Percentiles rank a stretch among this genome's conserved stretches.
Conservation (phyloP, 2,329 filamentous ascomycete species). For the Xylogone sp. region DNA sequence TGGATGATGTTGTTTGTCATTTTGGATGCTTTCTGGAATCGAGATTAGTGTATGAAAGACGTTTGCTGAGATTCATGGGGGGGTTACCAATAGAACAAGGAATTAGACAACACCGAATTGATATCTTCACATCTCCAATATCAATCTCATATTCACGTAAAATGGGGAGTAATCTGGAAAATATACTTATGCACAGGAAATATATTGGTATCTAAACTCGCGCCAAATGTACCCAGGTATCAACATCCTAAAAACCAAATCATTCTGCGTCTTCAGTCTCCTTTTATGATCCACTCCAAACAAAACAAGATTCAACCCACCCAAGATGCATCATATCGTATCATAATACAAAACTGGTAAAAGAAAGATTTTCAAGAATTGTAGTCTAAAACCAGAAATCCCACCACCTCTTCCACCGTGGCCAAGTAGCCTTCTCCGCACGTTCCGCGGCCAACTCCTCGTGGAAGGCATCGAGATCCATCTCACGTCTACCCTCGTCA, state of each 20-base stretch:
- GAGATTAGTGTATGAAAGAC: too few relatives aligned
- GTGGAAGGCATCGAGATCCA: constrained; percentile 24
- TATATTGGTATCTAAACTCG: neutral
- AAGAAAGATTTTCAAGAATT: neutral
- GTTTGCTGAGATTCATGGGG: too few relatives aligned
- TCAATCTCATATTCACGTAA: neutral
- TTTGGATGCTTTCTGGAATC: too few relatives aligned
- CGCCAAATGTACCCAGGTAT: neutral
- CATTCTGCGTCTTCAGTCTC: too few relatives aligned
- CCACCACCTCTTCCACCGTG: constrained; percentile 22
- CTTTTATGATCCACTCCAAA: too few relatives aligned
- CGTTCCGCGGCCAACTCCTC: constrained; percentile 26
- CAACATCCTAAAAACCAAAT: neutral
- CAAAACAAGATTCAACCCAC: neutral
- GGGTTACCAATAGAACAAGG: too few relatives aligned
- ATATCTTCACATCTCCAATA: too few relatives aligned
- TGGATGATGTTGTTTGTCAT: too few relatives aligned
- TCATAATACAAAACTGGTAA: too few relatives aligned
- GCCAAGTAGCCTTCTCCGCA: constrained; percentile 21
- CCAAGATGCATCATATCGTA: neutral
- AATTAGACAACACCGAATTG: too few relatives aligned
- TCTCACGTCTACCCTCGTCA: constrained; percentile 26
- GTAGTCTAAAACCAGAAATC: constrained; percentile 7
- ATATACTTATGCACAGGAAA: neutral
- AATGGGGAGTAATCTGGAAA: neutral